phyloP scores from a whole-genome alignment of 1,284 basidiomycete species.

The Ganoderma multipileum region DNA sequence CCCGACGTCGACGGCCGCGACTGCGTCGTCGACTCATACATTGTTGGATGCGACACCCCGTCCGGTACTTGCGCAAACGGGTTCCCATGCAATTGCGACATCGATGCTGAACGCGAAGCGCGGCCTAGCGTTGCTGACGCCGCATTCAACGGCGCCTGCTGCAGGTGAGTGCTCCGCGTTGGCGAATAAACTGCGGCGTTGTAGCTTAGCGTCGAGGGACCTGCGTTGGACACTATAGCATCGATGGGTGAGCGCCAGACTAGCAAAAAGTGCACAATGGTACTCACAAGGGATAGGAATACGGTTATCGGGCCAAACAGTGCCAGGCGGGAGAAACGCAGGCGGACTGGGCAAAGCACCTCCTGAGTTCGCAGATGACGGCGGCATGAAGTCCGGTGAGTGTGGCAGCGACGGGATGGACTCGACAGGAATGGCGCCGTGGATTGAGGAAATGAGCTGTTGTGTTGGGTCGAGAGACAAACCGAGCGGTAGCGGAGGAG shows the following conservation, averaged over 20 bases:
- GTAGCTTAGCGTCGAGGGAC: constrained; percentile 20
- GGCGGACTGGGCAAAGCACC: constrained; percentile 19
- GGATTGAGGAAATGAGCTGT: constrained; percentile 28
- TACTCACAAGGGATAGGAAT: constrained; percentile 30
- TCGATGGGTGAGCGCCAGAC: constrained; percentile 37
- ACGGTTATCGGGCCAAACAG: constrained; percentile 35
- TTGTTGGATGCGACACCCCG: constrained; percentile 32
- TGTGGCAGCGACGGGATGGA: constrained; percentile 26
- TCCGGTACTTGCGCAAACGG: constrained; percentile 53
- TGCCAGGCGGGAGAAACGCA: constrained; percentile 19
- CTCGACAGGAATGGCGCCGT: constrained; percentile 27
- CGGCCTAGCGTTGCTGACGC: constrained; percentile 52
- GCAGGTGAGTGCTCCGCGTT: constrained; percentile 29
- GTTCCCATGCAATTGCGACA: constrained; percentile 52
- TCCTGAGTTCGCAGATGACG: constrained; percentile 23
- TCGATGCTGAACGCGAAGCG: constrained; percentile 69
- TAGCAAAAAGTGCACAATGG: constrained; percentile 41
- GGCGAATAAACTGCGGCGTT: constrained; percentile 29
- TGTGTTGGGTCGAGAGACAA: constrained; percentile 36
- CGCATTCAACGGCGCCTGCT: constrained; percentile 30
- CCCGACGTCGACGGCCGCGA: constrained; percentile 43
- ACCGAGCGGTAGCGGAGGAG: constrained; percentile 36
- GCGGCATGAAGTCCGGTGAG: constrained; percentile 27
- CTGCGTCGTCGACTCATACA: constrained; percentile 36
- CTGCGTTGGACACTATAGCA: constrained; percentile 30